phyloP scores from a whole-genome alignment of 2,329 filamentous ascomycete species.

The Gremmenia infestans region DNA sequence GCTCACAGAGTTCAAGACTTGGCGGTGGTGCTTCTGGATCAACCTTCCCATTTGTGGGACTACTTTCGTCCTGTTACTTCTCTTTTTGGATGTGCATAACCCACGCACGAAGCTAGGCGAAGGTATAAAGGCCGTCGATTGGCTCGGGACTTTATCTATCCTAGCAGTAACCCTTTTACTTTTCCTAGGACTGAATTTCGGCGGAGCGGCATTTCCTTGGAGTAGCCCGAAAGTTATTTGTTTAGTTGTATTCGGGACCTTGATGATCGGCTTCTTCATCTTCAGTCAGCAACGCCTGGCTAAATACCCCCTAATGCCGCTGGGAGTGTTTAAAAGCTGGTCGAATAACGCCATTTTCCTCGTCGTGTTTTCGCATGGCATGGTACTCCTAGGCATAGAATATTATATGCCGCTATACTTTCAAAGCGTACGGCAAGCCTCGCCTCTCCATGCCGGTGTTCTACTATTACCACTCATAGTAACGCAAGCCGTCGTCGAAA shows the following conservation, averaged over 20 bases:
- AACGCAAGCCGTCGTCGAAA: conserved; percentile 36
- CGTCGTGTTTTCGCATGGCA: conserved; percentile 67
- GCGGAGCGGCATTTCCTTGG: conserved; percentile 68
- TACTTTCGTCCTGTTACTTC: conserved; percentile 48
- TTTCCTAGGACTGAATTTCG: conserved; percentile 77
- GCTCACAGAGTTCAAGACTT: conserved; percentile 53
- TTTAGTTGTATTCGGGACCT: conserved; percentile 66
- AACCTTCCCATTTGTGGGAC: conserved; percentile 39
- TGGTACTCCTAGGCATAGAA: conserved; percentile 46
- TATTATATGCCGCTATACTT: conserved; percentile 59
- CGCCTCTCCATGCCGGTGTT: conserved; percentile 67
- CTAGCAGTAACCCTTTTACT: conserved; percentile 76
- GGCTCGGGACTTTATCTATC: conserved; percentile 55
- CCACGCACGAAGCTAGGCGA: conserved; percentile 51
- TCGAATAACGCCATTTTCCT: conserved; percentile 62
- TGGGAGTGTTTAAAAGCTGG: conserved; percentile 60
- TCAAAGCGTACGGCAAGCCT: conserved; percentile 66
- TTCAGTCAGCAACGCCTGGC: conserved; percentile 66
- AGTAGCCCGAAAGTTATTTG: conserved; percentile 68
- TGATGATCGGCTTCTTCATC: conserved; percentile 55
- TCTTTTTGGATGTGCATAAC: conserved; percentile 59
- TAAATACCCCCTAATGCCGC: conserved; percentile 70
- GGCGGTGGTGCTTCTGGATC: conserved; percentile 58
- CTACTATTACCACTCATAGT: conserved; percentile 67
- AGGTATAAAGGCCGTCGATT: conserved; percentile 55